These are phyloP conservation scores for Cupressus sempervirens DNA, from an alignment of 75 land plant species.

Conservation along the genomic window DNA sequence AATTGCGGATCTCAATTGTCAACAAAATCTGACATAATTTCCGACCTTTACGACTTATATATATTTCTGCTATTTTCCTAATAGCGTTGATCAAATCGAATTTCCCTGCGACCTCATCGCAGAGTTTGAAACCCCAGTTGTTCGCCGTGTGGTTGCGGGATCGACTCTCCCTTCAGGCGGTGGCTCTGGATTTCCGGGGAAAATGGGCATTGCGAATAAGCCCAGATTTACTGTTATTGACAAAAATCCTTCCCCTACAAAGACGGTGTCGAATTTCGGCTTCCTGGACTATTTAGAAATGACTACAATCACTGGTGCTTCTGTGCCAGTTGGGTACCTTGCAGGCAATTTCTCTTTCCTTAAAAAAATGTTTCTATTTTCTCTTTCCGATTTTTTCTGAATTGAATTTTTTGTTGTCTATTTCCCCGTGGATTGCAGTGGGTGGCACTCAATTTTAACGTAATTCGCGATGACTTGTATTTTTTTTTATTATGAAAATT, in stretches of 20 bases:
- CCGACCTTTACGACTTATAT: neutral
- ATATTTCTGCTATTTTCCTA: neutral
- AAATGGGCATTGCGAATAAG: constrained; percentile 6
- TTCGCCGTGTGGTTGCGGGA: neutral
- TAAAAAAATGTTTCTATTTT: no score
- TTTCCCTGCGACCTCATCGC: neutral
- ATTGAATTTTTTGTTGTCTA: no score
- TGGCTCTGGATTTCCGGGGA: neutral
- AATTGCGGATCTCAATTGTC: neutral
- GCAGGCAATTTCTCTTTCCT: constrained; percentile 6
- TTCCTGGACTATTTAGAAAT: constrained; percentile 17
- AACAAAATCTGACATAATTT: neutral
- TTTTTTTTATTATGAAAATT: neutral
- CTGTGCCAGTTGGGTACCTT: constrained; percentile 29
- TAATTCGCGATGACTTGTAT: neutral
- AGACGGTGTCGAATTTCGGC: constrained; percentile 25
- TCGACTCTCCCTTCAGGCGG: neutral
- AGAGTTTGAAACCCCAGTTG: neutral
- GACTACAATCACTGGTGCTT: constrained; percentile 24
- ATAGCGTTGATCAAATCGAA: neutral
- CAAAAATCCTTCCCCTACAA: constrained; percentile 20
- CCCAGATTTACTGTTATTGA: constrained; percentile 30
- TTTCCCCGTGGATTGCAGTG: neutral
- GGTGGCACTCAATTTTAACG: neutral
- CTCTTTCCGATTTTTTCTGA: no score